These are phyloP conservation scores for Colletotrichum sp. DNA, from an alignment of 2,329 filamentous ascomycete genomes.

Conservation along the genomic window DNA sequence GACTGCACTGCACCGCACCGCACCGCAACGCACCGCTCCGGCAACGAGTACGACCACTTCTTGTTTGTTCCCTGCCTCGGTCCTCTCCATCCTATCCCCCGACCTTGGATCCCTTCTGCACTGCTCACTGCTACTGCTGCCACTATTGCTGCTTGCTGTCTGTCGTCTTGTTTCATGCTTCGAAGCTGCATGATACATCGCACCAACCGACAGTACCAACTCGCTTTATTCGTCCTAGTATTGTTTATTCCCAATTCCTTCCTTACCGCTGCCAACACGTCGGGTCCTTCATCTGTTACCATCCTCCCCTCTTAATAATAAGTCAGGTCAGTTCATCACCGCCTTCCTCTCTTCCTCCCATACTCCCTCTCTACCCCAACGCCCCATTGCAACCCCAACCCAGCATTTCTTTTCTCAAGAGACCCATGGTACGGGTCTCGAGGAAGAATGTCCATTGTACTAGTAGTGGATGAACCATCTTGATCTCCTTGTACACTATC, in stretches of 20 bases:
- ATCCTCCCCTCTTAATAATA: conserved; percentile 18
- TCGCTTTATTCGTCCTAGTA: conserved; percentile 17
- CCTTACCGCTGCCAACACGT: conserved; percentile 13
- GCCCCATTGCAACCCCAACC: conserved; percentile 19
- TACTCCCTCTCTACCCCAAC: conserved; percentile 25
- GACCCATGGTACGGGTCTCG: conserved; percentile 39
- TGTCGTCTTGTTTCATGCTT: conserved; percentile 22
- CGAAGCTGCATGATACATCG: conserved; percentile 25
- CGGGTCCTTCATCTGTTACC: background rate
- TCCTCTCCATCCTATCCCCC: background rate
- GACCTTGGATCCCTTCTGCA: background rate
- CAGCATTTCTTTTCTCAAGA: conserved; percentile 30
- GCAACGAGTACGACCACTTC: background rate
- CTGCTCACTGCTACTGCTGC: background rate
- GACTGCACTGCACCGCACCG: background rate
- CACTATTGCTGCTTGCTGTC: background rate
- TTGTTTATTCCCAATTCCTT: conserved; percentile 15
- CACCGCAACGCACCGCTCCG: background rate
- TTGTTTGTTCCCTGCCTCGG: background rate
- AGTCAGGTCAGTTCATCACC: conserved; percentile 26
- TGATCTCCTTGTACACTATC: conserved; percentile 36
- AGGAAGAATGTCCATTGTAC: conserved; percentile 28
- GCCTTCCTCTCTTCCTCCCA: conserved; percentile 20
- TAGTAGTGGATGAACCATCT: conserved; percentile 21
- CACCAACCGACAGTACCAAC: conserved; percentile 9